Conservation (phyloP, 495 filamentous ascomycete species). For the Xylaria castorea region DNA sequence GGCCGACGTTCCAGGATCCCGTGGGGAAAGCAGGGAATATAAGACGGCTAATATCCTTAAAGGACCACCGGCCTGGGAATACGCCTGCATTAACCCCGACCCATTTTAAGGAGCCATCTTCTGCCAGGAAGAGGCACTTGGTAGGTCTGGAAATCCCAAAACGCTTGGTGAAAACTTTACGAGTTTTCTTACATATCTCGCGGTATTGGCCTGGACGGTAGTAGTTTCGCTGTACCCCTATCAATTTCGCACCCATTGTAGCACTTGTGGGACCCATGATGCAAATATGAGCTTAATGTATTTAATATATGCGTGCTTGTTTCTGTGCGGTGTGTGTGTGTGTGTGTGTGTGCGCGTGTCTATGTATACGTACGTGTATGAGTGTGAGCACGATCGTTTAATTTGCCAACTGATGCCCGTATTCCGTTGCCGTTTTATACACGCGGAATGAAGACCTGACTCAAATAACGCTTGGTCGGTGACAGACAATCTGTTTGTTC, state of each 20-base stretch:
- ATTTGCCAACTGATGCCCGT: background rate
- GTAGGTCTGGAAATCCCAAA: background rate
- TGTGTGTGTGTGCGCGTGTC: background rate
- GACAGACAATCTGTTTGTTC: background rate
- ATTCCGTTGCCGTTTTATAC: background rate
- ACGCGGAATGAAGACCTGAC: background rate
- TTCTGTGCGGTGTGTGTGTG: background rate
- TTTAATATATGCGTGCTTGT: background rate
- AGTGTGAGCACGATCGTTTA: background rate
- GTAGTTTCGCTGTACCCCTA: background rate
- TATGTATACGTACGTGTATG: background rate
- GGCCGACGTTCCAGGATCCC: slow-evolving; percentile 10
- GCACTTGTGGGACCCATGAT: background rate
- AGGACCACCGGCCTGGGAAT: slow-evolving; percentile 5
- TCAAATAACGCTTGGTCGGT: background rate
- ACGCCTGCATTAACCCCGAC: background rate
- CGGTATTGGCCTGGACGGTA: background rate
- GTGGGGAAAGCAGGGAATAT: slow-evolving; percentile 6
- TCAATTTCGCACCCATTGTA: background rate
- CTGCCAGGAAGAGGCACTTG: background rate
- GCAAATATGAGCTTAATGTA: background rate
- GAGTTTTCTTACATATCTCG: background rate
- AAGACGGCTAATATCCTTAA: background rate
- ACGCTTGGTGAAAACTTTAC: background rate
- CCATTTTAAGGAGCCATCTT: slow-evolving; percentile 12